Base-by-base conservation (phyloP, 148 eudicot genomes). In the Amaranthus cruentus region DNA sequence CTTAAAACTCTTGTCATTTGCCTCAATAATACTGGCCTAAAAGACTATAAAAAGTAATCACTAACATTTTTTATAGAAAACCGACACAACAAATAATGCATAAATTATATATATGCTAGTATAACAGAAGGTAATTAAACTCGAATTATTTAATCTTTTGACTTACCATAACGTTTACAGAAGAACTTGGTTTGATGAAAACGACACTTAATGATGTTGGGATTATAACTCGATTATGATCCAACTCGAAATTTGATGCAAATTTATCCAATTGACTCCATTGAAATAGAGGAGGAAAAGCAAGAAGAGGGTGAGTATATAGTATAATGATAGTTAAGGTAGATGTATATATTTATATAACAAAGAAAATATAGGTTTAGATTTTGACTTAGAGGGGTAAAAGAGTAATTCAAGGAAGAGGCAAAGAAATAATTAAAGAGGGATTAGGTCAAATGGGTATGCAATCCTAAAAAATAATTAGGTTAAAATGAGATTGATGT, bases 21-120 rank as follows among this genome's bases (percentile, higher is more conserved):
- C 72, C 86, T 73, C 62, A 86, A 48, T 78, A 88, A 65, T 77
- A 78, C 67, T 5, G 84, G 78, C n/a, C 79, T 81, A 5, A 86
- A 38, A 44, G 81, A 76, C 91, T 86, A 83, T 75, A 68, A 48
- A 54, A 46, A 64, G 5, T 4, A 38, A 70, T 11, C 9, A 3
- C 43, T 13, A 57, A 3, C 61, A 6, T 18, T 57, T 6, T 57
- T 57, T 57, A 8, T 6, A 6, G 2, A n/a, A n/a, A 59, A 59
- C 18, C 0, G 38, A 28, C 38, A 28, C 38, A 28, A 28, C 38
- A 28, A 0, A 28, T 28, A 28, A 28, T 28, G 38, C 38, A 28
- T 28, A 28, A 28, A 28, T 28, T 28, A 28, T 2, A 28, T 28
- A 28, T 28, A 18, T 18, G 18, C 18, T 28, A 28, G 1, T 28